Base-by-base conservation (phyloP, 768 basidiomycete species). In the Mycena metata region DNA sequence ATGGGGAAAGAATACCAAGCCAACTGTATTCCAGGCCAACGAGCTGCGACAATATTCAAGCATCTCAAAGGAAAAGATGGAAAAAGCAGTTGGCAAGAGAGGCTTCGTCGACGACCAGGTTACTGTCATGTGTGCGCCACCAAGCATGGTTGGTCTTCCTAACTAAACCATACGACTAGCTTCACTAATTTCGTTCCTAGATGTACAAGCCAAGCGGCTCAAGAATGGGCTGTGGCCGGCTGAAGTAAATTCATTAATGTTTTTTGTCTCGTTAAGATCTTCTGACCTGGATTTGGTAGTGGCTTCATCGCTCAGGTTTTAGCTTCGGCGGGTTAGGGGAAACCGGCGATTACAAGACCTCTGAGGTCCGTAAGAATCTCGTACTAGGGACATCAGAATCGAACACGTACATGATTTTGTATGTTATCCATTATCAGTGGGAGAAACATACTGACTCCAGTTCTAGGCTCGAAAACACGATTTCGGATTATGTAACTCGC, bases 361-460 rank as follows among this genome's bases (percentile, higher is more conserved):
- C 49, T 50, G 24, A 50, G 17, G 13, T 11, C 15, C 49, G 49
- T 26, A 11, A 6, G 49, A 50, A 50, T 50, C 49, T 50, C 49
- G 49, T 50, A 50, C 23, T 50, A 50, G 49, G 49, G 49, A 50
- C 49, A 50, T 50, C 49, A 50, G 23, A 50, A 50, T 24, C 23
- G 49, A 50, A 50, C 49, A 50, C 49, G 0, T 50, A 50, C 23
- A 50, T 50, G 49, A 50, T 50, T 26, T 26, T 50, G 49, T 50
- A 50, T 15, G 49, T 16, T 50, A 11, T 50, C 9, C 23, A 26
- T 26, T 23, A 50, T 24, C 4, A 26, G n/a, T n/a, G 11, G 9
- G 49, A 50, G 49, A 50, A 50, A 30, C 49, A 26, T 26, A 50
- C 49, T 50, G 11, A 50, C 49, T 23, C 9, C 49, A 10, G 8